Evolutionary conservation across 148 eudicot species (phyloP).

Genomic region (Rhododendron simsii): DNA sequence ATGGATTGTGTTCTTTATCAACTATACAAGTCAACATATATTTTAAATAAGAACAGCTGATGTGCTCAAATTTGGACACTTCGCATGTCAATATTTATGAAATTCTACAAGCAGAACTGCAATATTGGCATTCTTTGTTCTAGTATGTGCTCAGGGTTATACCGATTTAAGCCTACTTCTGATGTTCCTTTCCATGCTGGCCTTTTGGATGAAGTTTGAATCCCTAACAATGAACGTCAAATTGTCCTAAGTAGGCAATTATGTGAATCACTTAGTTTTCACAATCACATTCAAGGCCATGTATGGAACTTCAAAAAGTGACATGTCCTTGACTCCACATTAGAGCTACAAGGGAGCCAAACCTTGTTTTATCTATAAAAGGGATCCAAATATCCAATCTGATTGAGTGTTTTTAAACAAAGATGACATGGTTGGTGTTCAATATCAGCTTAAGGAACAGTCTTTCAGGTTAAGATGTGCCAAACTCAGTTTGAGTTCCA

Average conservation of each 20-base stretch:
- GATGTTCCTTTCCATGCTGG: neutral
- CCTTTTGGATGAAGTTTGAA: neutral
- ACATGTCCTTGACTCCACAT: neutral
- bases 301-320: neutral
- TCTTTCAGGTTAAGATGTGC: neutral
- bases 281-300: neutral
- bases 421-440: neutral
- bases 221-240: neutral
- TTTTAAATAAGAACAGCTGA: neutral
- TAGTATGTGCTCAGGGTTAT: neutral
- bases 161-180: neutral
- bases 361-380: neutral
- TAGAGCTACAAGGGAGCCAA: neutral
- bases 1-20: neutral
- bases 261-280: neutral
- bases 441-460: neutral
- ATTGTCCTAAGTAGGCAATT: neutral
- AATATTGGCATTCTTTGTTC: neutral
- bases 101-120: neutral
- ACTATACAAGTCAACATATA: neutral
- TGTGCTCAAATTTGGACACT: neutral
- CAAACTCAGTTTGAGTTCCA: neutral
- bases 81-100: neutral
- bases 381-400: neutral
- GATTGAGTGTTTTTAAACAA: neutral